Percentiles rank a stretch among this genome's conserved stretches.
phyloP scores from a whole-genome alignment of 257 asterid genomes.

The Fraxinus americana region DNA sequence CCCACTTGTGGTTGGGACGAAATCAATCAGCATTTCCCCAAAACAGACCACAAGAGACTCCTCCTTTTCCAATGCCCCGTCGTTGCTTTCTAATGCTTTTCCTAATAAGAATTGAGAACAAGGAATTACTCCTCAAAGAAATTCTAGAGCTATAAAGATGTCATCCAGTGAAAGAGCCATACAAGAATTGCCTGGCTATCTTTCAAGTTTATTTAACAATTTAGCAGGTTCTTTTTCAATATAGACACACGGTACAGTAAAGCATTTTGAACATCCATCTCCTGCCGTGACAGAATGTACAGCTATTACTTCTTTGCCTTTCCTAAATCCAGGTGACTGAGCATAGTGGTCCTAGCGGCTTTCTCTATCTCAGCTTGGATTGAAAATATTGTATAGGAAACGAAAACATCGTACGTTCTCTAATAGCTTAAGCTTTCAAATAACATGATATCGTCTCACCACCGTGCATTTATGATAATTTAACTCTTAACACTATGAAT shows the following conservation, averaged over 20 bases:
- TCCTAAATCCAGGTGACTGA: not conserved
- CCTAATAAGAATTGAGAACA: conserved; percentile 36
- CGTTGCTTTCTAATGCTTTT: conserved; percentile 55
- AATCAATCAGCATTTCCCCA: conserved; percentile 98
- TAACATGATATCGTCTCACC: no score
- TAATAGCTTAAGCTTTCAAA: no score
- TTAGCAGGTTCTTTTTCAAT: not conserved
- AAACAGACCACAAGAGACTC: conserved; percentile 91
- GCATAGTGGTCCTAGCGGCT: conserved; percentile 12
- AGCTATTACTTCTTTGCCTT: no score
- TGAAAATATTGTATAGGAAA: not conserved
- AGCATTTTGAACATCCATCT: not conserved
- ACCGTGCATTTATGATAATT: no score
- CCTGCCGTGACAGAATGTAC: not conserved
- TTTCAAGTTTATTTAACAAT: not conserved
- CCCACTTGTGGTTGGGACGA: conserved; percentile 89
- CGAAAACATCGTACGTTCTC: no score
- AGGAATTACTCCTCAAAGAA: conserved; percentile 4
- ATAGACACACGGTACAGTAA: not conserved
- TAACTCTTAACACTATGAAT: no score
- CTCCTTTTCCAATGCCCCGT: conserved; percentile 51
- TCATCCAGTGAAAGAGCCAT: not conserved
- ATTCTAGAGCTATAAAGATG: conserved; percentile 10
- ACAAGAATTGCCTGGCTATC: not conserved
- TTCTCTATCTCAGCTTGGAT: conserved; percentile 10